phyloP scores from a whole-genome alignment of 768 basidiomycete genomes.

The Trametes punicea region DNA sequence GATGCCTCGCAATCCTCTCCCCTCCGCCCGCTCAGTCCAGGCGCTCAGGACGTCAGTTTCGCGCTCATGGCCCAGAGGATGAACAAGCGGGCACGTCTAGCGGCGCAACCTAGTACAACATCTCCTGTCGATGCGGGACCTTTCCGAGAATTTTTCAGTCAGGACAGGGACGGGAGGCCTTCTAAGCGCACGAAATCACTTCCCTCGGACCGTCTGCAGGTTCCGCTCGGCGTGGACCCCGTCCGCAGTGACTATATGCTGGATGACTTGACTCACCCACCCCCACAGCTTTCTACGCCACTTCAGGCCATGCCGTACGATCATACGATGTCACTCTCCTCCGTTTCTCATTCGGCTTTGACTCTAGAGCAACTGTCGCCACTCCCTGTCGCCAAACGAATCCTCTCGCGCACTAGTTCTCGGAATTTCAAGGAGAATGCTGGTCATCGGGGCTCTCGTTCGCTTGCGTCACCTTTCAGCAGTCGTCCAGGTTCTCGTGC shows the following conservation, averaged over 20 bases:
- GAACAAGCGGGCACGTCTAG: constrained; percentile 47
- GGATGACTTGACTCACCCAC: neutral
- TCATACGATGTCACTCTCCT: constrained; percentile 13
- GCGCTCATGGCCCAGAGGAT: constrained; percentile 43
- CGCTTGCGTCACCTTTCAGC: constrained; percentile 45
- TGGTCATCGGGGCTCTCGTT: constrained; percentile 14
- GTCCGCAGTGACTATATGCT: constrained; percentile 13
- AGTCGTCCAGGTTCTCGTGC: constrained; percentile 42
- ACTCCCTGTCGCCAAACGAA: constrained; percentile 35
- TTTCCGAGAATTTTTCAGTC: neutral
- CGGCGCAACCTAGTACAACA: neutral
- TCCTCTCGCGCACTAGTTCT: constrained; percentile 39
- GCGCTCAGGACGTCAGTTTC: constrained; percentile 33
- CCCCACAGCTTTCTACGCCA: constrained; percentile 11
- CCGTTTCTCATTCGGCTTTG: constrained; percentile 17
- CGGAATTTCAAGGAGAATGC: constrained; percentile 41
- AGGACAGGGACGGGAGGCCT: constrained; percentile 23
- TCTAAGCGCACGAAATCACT: constrained; percentile 34
- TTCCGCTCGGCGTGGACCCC: neutral
- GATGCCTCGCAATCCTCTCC: constrained; percentile 26
- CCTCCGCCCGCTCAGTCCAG: constrained; percentile 23
- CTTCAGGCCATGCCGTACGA: constrained; percentile 17
- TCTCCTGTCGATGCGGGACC: neutral
- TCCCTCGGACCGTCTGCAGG: neutral
- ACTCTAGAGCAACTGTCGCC: constrained; percentile 40